Conservation (phyloP, 352 stramenopile species). For the Globisporangium viniferum region DNA sequence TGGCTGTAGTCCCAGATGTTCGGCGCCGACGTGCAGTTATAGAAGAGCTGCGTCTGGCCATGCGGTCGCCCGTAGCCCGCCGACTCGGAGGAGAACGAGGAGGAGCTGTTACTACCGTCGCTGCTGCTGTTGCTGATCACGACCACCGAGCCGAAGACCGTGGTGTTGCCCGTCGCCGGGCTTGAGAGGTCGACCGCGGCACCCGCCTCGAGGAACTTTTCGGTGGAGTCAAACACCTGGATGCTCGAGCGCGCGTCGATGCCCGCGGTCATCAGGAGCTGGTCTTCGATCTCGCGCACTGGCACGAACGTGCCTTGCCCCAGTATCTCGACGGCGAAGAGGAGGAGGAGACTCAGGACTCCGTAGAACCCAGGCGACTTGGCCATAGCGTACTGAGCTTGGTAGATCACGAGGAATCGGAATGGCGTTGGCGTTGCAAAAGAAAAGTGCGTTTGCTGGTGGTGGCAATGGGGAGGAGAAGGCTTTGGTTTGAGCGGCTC, state of each 20-base stretch:
- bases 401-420: background rate
- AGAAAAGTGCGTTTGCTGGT: background rate
- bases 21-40: background rate
- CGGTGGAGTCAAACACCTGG: background rate
- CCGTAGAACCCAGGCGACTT: background rate
- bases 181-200: background rate
- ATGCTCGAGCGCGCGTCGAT: background rate
- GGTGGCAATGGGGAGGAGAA: background rate
- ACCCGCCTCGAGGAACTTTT: background rate
- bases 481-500: background rate
- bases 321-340: background rate
- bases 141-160: background rate
- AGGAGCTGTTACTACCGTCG: background rate
- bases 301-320: background rate
- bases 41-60: background rate
- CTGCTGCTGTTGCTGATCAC: background rate
- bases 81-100: background rate
- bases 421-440: background rate
- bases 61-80: background rate
- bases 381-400: background rate
- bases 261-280: background rate
- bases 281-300: background rate
- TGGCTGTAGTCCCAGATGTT: background rate
- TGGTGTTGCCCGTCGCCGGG: background rate
- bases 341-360: background rate